A percentile compares a stretch with the other conserved stretches of the same genome.
Conservation (phyloP, 2,329 filamentous ascomycete genomes). For the Magnaporthiopsis rhizophila region DNA sequence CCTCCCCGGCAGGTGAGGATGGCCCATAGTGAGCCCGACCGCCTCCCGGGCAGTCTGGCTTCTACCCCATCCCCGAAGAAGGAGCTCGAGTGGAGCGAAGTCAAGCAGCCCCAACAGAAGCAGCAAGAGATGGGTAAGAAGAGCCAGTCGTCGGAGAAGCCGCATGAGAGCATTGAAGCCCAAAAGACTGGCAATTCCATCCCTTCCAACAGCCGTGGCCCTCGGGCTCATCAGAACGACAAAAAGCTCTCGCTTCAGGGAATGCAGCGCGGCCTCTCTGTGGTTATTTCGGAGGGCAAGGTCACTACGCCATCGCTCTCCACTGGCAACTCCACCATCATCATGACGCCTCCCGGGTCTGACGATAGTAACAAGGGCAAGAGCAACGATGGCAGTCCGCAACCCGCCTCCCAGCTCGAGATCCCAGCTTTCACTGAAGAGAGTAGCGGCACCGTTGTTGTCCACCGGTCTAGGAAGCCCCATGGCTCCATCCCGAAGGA, state of each 20-base stretch:
- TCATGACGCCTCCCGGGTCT: background rate
- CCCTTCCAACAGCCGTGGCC: background rate
- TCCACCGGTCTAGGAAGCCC: background rate
- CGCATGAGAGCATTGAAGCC: background rate
- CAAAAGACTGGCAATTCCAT: background rate
- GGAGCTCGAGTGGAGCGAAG: too few relatives aligned
- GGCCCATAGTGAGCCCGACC: too few relatives aligned
- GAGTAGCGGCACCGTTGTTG: background rate
- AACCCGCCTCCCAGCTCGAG: background rate
- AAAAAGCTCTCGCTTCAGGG: background rate
- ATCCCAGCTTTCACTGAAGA: background rate
- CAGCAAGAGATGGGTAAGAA: too few relatives aligned
- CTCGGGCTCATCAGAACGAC: background rate
- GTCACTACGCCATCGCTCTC: background rate
- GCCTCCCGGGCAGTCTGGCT: too few relatives aligned
- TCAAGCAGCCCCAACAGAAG: too few relatives aligned
- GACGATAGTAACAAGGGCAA: background rate
- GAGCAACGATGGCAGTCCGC: background rate
- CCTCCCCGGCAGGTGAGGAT: background rate
- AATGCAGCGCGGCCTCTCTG: background rate
- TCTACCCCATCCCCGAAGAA: too few relatives aligned
- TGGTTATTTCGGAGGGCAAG: background rate
- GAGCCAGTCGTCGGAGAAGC: background rate
- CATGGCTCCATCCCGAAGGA: background rate
- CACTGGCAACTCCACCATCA: background rate